These are phyloP conservation scores for Plasmodium adleri DNA, from an alignment of 169 alveolate genomes.

Conservation along the genomic window DNA sequence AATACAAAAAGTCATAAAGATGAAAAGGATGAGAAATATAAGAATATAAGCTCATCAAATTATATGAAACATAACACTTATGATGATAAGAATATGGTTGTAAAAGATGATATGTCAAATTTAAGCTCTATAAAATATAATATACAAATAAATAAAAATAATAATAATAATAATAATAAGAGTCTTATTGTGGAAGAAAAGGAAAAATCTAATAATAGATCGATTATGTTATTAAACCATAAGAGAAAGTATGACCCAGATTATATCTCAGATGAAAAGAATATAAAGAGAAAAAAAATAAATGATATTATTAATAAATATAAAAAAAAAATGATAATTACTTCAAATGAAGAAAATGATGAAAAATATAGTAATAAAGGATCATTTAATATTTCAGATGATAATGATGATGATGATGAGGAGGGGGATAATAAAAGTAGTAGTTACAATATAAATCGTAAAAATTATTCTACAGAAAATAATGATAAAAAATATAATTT, in stretches of 20 bases:
- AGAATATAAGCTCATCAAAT: no score
- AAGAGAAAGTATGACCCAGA: conserved; percentile 11
- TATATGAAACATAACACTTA: no score
- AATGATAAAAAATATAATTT: neutral
- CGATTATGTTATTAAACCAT: neutral
- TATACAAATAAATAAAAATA: neutral
- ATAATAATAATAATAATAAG: neutral
- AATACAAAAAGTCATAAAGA: no score
- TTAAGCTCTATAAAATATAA: neutral
- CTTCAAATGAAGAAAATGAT: no score
- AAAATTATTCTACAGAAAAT: neutral
- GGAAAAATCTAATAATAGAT: neutral
- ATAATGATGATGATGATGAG: neutral
- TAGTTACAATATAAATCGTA: neutral
- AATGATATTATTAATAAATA: conserved; percentile 74
- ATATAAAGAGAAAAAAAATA: conserved; percentile 71
- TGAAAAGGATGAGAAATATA: no score
- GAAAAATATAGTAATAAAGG: neutral
- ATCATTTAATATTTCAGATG: conserved; percentile 4
- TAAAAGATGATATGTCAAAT: no score
- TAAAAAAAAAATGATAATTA: conserved; percentile 42
- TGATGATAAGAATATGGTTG: no score
- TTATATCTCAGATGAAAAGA: conserved; percentile 12
- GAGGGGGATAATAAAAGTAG: neutral
- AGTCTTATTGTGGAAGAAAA: conserved; percentile 1